Base-by-base conservation (phyloP, 2,329 filamentous ascomycete genomes). In the Colletotrichum sp. region DNA sequence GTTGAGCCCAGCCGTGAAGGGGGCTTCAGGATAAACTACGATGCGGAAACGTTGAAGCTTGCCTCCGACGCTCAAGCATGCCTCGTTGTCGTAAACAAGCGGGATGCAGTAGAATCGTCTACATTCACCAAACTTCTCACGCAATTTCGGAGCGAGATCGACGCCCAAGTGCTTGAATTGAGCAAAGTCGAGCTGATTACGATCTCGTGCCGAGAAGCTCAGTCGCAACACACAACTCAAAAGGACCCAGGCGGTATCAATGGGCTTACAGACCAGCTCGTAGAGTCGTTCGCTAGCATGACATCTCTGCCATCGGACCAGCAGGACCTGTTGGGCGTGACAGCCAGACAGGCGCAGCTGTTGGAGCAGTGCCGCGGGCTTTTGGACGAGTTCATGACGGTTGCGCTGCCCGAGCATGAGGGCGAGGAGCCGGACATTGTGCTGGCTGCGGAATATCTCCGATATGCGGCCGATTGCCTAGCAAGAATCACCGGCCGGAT, bases 311-410 rank as follows among this genome's bases (percentile, higher is more conserved):
- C 92, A 13, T 89, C 90, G 5, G 91, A 95, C 77, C 93, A 95
- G 87, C 91, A 96, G 85, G 95, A 98, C 80, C 93, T 97, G 6
- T 90, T 98, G 5, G 96, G 96, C 71, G 96, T 98, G 48, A 98
- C 95, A 21, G 95, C 96, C 84, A 93, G 97, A 74, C 97, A 99
- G 87, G 91, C 94, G 67, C 91, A 95, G 82, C 92, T 98, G 68
- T 89, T 99, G 62, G 89, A 91, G 66, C 89, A 92, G 81, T 98
- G 96, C 82, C 88, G 93, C 15, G 82, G 83, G 43, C 91, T 96
- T 82, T 89, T 99, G 1, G 89, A 94, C 65, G 90, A 92, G 26
- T 99, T 98, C 82, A 85, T 96, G 76, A 84, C 82, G 12, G 91
- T 93, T 80, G 91, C 92, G 16, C 79, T 80, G 9, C 78, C 77